Evolutionary conservation across 352 stramenopile genomes (phyloP).

Genomic region (Phytophthora meadii): DNA sequence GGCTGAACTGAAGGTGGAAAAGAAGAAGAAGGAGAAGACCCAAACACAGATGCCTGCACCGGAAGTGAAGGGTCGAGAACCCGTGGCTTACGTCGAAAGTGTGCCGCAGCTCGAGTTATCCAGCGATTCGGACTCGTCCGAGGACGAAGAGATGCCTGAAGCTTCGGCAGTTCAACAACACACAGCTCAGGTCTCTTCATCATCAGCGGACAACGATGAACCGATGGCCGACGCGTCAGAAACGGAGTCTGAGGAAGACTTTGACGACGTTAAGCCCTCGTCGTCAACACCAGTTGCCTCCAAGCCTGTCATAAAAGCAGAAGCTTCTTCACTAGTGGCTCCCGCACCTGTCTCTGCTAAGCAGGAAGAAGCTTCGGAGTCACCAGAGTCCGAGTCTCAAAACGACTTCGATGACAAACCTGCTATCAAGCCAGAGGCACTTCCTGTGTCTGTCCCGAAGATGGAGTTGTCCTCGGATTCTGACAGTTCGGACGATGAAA

Average conservation of each 20-base stretch:
- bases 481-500: slow-evolving; percentile 32
- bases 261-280: slow-evolving; percentile 35
- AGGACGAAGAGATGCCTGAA: slow-evolving; percentile 36
- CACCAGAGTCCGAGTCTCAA: slow-evolving; percentile 17
- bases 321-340: not conserved
- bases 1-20: slow-evolving; percentile 14
- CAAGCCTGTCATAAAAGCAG: not conserved
- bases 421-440: not conserved
- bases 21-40: slow-evolving; percentile 21
- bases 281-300: not conserved
- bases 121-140: slow-evolving; percentile 46
- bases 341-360: not conserved
- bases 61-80: slow-evolving; percentile 12
- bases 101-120: slow-evolving; percentile 66
- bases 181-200: slow-evolving; percentile 3
- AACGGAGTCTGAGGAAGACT: slow-evolving; percentile 38
- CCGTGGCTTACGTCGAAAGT: slow-evolving; percentile 57
- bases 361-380: slow-evolving; percentile 1
- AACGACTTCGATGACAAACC: slow-evolving; percentile 18
- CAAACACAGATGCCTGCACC: slow-evolving; percentile 7
- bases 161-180: not conserved
- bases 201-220: slow-evolving; percentile 16
- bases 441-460: slow-evolving; percentile 16
- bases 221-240: slow-evolving; percentile 15
- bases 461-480: slow-evolving; percentile 30